phyloP scores from a whole-genome alignment of 208 protist species.

The Leishmania tropica region DNA sequence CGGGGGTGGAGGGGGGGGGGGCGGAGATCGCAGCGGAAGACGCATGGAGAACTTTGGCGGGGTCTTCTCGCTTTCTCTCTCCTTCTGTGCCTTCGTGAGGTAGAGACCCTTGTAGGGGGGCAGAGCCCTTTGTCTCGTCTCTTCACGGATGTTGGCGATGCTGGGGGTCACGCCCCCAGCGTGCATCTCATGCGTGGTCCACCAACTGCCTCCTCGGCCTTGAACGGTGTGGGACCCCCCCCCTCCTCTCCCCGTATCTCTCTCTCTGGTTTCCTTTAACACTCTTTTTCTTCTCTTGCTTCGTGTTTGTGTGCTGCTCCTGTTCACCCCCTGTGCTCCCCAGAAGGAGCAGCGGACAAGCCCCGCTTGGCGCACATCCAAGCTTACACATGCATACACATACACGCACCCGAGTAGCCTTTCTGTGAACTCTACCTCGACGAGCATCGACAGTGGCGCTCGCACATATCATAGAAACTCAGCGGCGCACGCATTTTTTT shows the following conservation, averaged over 20 bases:
- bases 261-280: slow-evolving; percentile 3
- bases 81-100: neutral
- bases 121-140: neutral
- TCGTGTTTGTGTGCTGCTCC: neutral
- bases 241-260: neutral
- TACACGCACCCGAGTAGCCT: neutral
- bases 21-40: neutral
- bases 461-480: neutral
- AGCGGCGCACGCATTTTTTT: neutral
- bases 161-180: neutral
- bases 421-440: neutral
- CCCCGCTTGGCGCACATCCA: neutral
- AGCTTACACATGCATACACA: neutral
- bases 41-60: neutral
- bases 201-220: neutral
- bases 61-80: slow-evolving; percentile 7
- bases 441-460: neutral
- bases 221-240: neutral
- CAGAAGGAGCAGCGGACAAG: neutral
- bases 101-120: neutral
- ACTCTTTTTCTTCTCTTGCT: neutral
- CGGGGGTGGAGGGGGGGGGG: neutral
- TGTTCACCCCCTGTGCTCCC: neutral
- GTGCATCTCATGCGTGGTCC: neutral
- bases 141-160: neutral